Base-by-base conservation (phyloP, 371 early-diverging fungal genomes). In the Saksenaea vasiformis region DNA sequence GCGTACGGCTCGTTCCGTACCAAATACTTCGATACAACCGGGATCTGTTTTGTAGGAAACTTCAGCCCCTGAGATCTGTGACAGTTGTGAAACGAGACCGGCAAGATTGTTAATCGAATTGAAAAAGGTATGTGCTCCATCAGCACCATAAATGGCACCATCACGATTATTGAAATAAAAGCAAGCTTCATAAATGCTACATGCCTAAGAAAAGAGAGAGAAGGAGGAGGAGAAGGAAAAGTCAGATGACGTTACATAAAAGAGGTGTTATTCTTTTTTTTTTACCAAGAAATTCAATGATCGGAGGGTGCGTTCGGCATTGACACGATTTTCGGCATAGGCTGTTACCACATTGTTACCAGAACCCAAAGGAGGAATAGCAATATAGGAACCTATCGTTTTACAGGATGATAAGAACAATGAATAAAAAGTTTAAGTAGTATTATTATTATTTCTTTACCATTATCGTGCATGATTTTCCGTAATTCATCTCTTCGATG, bases 381-480 rank as follows among this genome's bases (percentile, higher is more conserved):
- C 72, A 54, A 93, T 76, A 56, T 74, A 84, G 1, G 85, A 82
- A 35, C 85, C 81, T 81, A 56, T 41, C 19, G 5, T 41, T 41
- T 35, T 34, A 26, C n/a, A n/a, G n/a, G n/a, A n/a, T n/a, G n/a
- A n/a, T n/a, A n/a, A n/a, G 5, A 17, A 44, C n/a, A 27, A 17
- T 22, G 54, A 60, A 9, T 39, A 41, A 13, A 28, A 15, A 28
- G 15, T 26, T 37, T 51, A 44, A 35, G 24, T 13, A 37, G 2
- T 17, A 15, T 31, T 28, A 8, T 57, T 39, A 2, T 59, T 22
- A 1, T n/a, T 31, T 7, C 7, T 31, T 66, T 76, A 67, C 85
- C 93, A 73, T 93, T 92, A 67, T 93, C 92, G 34, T 74, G 73
- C 90, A 91, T 91, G 58, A 92, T 88, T 62, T 86, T 84, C 24